Evolutionary conservation across 768 basidiomycete genomes (phyloP), one percentile per base, ranked within the genome.

Genomic region (Gymnopilus dilepis): DNA sequence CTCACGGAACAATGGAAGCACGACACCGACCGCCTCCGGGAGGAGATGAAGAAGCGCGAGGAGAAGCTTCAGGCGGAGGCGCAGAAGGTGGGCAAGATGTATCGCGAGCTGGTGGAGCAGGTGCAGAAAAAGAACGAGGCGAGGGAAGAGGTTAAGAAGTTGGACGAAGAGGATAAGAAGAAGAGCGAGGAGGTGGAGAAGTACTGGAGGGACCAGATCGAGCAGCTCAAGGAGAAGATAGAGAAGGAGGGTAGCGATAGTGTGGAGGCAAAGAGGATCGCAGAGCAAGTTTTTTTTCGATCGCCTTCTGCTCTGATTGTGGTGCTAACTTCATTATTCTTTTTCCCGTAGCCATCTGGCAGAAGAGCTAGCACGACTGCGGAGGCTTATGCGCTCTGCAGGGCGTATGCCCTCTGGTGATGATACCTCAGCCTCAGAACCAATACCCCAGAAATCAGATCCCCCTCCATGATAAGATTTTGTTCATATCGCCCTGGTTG

Each of bases 41-140:
- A 88, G 51, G 92, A 95, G 70, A 89, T 95, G 85, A 77, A 77
- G 56, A 86, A 84, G 71, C 79, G 89, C 56, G 92, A 95, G 71
- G 88, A 90, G 58, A 84, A 82, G 69, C 80, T 86, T 70, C 83
- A 82, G 64, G 77, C 74, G 41, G 93, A 95, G 72, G 86, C 84
- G 11, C 89, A 93, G 70, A 80, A 79, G 22, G 68, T 88, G 53
- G 87, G 86, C 47, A 84, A 84, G 71, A 92, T 92, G 79, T 94
- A 94, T 67, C 74, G 77, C 56, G 77, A 80, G 64, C 74, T 93
- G 33, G 73, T 88, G 13, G 85, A 89, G 68, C 86, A 91, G 72
- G 78, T 89, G 60, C 80, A 86, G 76, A 76, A 73, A 24, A 79
- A 79, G n/a, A 83, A 84, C 54, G 75, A 74, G 26, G 75, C 74